Percentiles rank a stretch among this genome's conserved stretches.
Evolutionary conservation across 1,139 yeast genomes (phyloP).

Genomic region (Waltiozyma sp.): DNA sequence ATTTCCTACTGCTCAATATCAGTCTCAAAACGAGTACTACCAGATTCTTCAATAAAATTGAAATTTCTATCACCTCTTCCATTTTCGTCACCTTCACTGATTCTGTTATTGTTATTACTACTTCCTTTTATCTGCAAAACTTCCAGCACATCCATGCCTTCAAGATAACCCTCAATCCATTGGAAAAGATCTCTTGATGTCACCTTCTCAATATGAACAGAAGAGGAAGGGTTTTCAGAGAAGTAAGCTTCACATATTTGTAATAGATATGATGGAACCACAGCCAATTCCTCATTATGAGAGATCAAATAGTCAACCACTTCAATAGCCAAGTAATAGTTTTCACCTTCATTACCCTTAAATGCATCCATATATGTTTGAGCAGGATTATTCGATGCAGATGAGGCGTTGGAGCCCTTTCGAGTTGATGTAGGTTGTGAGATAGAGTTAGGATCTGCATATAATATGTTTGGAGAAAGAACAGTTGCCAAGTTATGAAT

Average conservation of each 20-base stretch:
- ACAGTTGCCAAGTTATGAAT: slow-evolving; percentile 92
- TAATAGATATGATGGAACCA: slow-evolving; percentile 54
- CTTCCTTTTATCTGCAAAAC: not conserved
- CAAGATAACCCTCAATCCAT: not conserved
- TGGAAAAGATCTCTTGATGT: not conserved
- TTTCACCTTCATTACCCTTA: slow-evolving; percentile 51
- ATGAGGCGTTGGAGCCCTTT: slow-evolving; percentile 16
- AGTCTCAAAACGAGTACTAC: not conserved
- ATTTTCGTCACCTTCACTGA: not conserved
- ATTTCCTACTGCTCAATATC: not conserved
- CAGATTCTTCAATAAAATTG: not conserved
- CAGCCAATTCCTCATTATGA: slow-evolving; percentile 68
- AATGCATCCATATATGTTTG: slow-evolving; percentile 25
- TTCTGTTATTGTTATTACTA: not conserved
- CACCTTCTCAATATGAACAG: not conserved
- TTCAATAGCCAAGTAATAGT: slow-evolving; percentile 83
- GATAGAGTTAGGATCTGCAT: slow-evolving; percentile 28
- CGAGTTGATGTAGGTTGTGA: slow-evolving; percentile 17
- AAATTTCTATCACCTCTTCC: not conserved
- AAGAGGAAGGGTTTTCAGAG: not conserved
- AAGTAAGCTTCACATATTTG: slow-evolving; percentile 3
- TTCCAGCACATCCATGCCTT: not conserved
- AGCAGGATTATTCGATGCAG: not conserved
- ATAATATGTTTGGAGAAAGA: slow-evolving; percentile 82
- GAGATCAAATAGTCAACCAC: slow-evolving; percentile 80